phyloP scores from a whole-genome alignment of 805 yeast species.

The Metschnikowia gelsemii region DNA sequence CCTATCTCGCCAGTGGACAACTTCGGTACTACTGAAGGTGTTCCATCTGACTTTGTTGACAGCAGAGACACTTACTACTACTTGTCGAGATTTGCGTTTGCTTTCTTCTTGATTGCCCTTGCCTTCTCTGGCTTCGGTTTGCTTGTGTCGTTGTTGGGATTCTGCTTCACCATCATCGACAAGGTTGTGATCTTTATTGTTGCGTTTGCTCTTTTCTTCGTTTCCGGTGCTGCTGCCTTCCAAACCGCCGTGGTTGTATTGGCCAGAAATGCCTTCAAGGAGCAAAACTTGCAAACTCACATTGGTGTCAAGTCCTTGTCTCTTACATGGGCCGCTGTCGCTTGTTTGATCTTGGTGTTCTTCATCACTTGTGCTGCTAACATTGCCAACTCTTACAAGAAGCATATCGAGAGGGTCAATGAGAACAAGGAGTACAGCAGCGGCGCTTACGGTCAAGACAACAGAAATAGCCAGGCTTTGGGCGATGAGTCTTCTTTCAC shows the following conservation, averaged over 20 bases:
- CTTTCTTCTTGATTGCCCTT: conserved; percentile 58
- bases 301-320: conserved; percentile 62
- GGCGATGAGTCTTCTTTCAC: conserved; percentile 46
- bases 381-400: conserved; percentile 49
- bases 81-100: conserved; percentile 64
- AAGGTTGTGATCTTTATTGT: conserved; percentile 54
- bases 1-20: conserved; percentile 82
- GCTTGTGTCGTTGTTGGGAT: conserved; percentile 52
- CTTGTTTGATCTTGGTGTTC: conserved; percentile 49
- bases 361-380: conserved; percentile 52
- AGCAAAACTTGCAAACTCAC: conserved; percentile 43
- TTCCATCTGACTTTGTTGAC: conserved; percentile 54
- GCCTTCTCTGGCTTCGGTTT: conserved; percentile 64
- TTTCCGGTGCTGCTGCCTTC: conserved; percentile 62
- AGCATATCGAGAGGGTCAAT: conserved; percentile 45
- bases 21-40: conserved; percentile 52
- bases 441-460: conserved; percentile 20
- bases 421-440: conserved; percentile 23
- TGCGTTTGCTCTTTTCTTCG: conserved; percentile 51
- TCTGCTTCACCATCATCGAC: conserved; percentile 56
- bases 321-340: conserved; percentile 69
- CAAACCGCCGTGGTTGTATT: conserved; percentile 77
- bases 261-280: conserved; percentile 66
- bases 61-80: conserved; percentile 61
- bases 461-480: conserved; percentile 20